Evolutionary conservation across 345 rosid genomes (phyloP).

Genomic region (Cardamine resedifolia): DNA sequence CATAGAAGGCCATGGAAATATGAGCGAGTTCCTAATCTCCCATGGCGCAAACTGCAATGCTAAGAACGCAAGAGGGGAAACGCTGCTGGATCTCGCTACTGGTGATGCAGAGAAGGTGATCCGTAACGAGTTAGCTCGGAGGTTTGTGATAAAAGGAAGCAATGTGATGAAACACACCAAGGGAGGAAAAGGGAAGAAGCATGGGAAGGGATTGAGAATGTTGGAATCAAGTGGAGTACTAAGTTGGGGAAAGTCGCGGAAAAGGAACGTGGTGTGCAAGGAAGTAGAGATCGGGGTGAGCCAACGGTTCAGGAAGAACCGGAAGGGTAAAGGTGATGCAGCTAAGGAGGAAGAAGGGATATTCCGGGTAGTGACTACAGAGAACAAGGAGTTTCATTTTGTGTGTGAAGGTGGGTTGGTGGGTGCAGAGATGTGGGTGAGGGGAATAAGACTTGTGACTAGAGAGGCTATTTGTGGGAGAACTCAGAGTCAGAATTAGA

Average conservation of each 20-base stretch:
- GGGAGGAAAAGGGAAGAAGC: slow-evolving; percentile 75
- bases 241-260: slow-evolving; percentile 76
- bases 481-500: slow-evolving; percentile 16
- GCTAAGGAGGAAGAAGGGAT: slow-evolving; percentile 51
- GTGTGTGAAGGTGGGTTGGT: slow-evolving; percentile 71
- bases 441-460: slow-evolving; percentile 88
- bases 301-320: slow-evolving; percentile 49
- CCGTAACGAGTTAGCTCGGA: slow-evolving; percentile 67
- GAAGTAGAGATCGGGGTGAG: slow-evolving; percentile 68
- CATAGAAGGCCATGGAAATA: slow-evolving; percentile 61
- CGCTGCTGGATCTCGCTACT: slow-evolving; percentile 60
- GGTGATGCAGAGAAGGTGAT: slow-evolving; percentile 57
- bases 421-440: slow-evolving; percentile 85
- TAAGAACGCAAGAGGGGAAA: slow-evolving; percentile 64
- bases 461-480: slow-evolving; percentile 50
- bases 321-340: slow-evolving; percentile 44
- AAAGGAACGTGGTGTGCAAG: slow-evolving; percentile 66
- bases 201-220: slow-evolving; percentile 62
- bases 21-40: slow-evolving; percentile 65
- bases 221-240: slow-evolving; percentile 53
- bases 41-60: slow-evolving; percentile 61
- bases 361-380: slow-evolving; percentile 68
- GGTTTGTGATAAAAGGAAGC: slow-evolving; percentile 56
- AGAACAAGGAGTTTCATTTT: slow-evolving; percentile 80
- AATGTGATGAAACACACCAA: slow-evolving; percentile 73